Conservation (phyloP, 495 filamentous ascomycete species). For the Hyphodiscus hymeniophilus region DNA sequence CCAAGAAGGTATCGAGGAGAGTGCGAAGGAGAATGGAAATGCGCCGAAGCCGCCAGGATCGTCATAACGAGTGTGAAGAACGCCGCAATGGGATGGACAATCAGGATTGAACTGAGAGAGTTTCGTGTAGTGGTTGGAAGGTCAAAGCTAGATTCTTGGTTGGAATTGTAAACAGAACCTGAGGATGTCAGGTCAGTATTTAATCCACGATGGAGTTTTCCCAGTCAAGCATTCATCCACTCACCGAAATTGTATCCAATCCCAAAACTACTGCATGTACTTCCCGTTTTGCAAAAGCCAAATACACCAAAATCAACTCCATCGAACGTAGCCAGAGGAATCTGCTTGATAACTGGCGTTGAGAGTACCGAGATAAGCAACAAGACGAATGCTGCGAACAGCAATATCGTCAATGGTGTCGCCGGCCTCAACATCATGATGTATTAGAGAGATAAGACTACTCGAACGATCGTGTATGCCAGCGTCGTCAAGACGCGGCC, state of each 20-base stretch:
- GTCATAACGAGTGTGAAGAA: slow-evolving; percentile 80
- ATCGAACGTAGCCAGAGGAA: slow-evolving; percentile 70
- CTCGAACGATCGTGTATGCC: slow-evolving; percentile 14
- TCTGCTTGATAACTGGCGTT: slow-evolving; percentile 81
- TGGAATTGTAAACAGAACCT: slow-evolving; percentile 24
- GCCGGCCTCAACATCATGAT: slow-evolving; percentile 70
- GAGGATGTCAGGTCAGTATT: neutral
- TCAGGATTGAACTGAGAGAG: slow-evolving; percentile 83
- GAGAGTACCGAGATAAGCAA: slow-evolving; percentile 83
- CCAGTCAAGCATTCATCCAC: slow-evolving; percentile 25
- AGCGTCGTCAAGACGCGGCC: slow-evolving; percentile 24
- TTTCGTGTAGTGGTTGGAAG: slow-evolving; percentile 66
- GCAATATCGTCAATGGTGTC: slow-evolving; percentile 80
- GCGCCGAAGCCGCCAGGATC: slow-evolving; percentile 67
- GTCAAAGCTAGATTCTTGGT: slow-evolving; percentile 53
- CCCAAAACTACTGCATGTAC: slow-evolving; percentile 57
- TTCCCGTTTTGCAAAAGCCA: slow-evolving; percentile 68
- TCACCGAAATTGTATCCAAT: slow-evolving; percentile 83
- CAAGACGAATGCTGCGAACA: slow-evolving; percentile 77
- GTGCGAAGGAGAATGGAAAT: slow-evolving; percentile 87
- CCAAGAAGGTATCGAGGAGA: slow-evolving; percentile 81
- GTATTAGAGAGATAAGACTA: slow-evolving; percentile 5
- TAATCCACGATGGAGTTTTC: too few relatives aligned
- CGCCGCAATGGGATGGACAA: slow-evolving; percentile 88
- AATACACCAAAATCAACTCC: slow-evolving; percentile 87